These are phyloP conservation scores for Luffa aegyptiaca DNA, from an alignment of 306 rosid species.

Conservation along the genomic window DNA sequence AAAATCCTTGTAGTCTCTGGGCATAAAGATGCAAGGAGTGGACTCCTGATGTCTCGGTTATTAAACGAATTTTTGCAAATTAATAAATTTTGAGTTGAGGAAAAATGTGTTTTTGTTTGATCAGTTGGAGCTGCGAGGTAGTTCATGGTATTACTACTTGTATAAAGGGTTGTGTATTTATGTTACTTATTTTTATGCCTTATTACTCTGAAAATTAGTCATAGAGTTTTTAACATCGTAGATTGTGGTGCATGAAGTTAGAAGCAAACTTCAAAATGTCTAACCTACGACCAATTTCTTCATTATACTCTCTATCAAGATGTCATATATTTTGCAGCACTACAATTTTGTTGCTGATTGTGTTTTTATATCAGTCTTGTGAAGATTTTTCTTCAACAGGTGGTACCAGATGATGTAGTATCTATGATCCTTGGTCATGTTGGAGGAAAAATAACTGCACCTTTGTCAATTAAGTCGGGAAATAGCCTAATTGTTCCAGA, in stretches of 20 bases:
- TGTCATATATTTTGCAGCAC: conserved; percentile 4
- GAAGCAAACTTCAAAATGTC: not conserved
- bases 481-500: conserved; percentile 23
- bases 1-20: not conserved
- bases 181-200: not conserved
- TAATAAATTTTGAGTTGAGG: not conserved
- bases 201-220: not conserved
- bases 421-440: conserved; percentile 27
- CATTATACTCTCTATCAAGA: not conserved
- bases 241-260: not conserved
- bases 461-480: conserved; percentile 27
- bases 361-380: conserved; percentile 1
- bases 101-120: not conserved
- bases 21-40: not conserved
- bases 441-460: conserved; percentile 27
- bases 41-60: not conserved
- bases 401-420: conserved; percentile 24
- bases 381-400: conserved; percentile 37
- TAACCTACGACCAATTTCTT: not conserved
- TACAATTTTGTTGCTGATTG: conserved; percentile 6
- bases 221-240: not conserved
- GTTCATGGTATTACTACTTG: not conserved
- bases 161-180: not conserved
- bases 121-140: not conserved
- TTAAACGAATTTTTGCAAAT: not conserved